A percentile compares a stretch with the other conserved stretches of the same genome.
Conservation (phyloP, 805 yeast species). For the Yarrowia keelungensis region DNA sequence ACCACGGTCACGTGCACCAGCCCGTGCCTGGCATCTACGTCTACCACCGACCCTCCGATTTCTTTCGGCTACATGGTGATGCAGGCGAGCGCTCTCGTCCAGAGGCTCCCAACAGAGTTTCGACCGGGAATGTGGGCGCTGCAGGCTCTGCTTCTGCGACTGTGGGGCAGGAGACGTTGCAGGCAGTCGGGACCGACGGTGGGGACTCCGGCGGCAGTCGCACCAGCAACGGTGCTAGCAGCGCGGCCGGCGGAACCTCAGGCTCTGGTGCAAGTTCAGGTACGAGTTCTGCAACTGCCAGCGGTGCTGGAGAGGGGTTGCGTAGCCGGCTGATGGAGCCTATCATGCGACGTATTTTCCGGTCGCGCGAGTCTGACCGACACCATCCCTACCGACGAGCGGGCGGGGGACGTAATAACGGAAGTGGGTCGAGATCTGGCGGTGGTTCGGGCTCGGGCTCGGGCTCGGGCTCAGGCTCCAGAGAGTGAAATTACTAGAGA, state of each 20-base stretch:
- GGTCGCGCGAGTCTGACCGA: conserved; percentile 14
- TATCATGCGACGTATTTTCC: conserved; percentile 19
- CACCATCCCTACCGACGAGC: conserved; percentile 26
- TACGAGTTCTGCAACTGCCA: not conserved
- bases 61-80: conserved; percentile 23
- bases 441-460: conserved; percentile 2
- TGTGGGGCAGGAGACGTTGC: conserved; percentile 37
- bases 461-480: conserved; percentile 4
- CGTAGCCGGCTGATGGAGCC: conserved; percentile 37
- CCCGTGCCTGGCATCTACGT: conserved; percentile 26
- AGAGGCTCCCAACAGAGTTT: conserved; percentile 22
- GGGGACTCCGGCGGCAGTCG: conserved; percentile 36
- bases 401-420: not conserved
- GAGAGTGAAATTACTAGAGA: conserved; percentile 6
- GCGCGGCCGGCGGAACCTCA: not conserved
- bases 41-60: conserved; percentile 30
- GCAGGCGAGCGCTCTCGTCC: not conserved
- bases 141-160: conserved; percentile 22
- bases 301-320: not conserved
- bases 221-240: conserved; percentile 11
- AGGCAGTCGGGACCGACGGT: conserved; percentile 38
- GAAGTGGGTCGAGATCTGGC: not conserved
- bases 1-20: conserved; percentile 17
- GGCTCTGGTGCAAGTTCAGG: not conserved
- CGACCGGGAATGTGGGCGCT: conserved; percentile 23